These are phyloP conservation scores for Conticribra weissflogii DNA, from an alignment of 108 stramenopile species.

Conservation along the genomic window DNA sequence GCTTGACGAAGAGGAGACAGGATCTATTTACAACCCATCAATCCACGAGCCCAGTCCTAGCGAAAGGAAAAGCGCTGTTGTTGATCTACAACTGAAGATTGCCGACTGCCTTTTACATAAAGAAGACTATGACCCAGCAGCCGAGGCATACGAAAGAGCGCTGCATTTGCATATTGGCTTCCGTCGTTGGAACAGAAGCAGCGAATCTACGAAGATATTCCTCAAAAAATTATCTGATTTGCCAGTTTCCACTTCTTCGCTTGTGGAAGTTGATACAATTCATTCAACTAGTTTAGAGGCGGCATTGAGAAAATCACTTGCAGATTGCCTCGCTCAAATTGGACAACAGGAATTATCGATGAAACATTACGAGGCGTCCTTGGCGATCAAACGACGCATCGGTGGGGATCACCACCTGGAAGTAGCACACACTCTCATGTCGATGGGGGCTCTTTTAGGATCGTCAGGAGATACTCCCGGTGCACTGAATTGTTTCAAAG, in stretches of 20 bases:
- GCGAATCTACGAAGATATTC: not conserved
- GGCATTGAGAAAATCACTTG: constrained; percentile 37
- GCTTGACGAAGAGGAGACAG: constrained; percentile 5
- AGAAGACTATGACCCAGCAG: constrained; percentile 34
- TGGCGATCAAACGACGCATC: constrained; percentile 41
- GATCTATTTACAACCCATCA: not conserved
- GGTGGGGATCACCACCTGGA: constrained; percentile 37
- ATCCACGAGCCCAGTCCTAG: constrained; percentile 13
- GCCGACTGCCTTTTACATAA: constrained; percentile 24
- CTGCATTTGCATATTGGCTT: constrained; percentile 29
- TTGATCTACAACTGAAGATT: constrained; percentile 33
- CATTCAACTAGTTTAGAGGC: constrained; percentile 42
- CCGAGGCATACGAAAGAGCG: constrained; percentile 37
- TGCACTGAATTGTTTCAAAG: constrained; percentile 45
- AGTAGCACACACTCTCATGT: constrained; percentile 44
- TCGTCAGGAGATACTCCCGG: constrained; percentile 27
- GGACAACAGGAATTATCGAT: constrained; percentile 34
- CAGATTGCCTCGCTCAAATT: constrained; percentile 26
- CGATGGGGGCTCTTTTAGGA: constrained; percentile 40
- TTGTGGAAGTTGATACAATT: constrained; percentile 19
- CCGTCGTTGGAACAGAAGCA: constrained; percentile 22
- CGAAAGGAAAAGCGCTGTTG: constrained; percentile 28
- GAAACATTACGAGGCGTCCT: constrained; percentile 38
- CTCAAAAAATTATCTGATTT: not conserved
- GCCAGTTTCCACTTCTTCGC: constrained; percentile 11